These are phyloP conservation scores for Lomentospora prolificans DNA, from an alignment of 2,329 filamentous ascomycete species.

Conservation along the genomic window DNA sequence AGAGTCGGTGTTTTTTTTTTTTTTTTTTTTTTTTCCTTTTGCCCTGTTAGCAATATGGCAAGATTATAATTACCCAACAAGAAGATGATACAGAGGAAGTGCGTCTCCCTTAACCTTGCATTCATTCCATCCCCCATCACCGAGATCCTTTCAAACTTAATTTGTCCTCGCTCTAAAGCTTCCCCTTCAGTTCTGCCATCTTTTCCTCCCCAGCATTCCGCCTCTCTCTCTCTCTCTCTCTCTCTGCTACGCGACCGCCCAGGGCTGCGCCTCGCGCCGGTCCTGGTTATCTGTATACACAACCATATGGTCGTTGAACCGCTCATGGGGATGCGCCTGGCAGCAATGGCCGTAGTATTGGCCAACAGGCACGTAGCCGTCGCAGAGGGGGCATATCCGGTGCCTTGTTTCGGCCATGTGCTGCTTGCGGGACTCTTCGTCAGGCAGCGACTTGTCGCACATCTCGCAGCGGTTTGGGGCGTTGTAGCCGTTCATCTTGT, in stretches of 20 bases:
- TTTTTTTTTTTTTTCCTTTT: too few relatives aligned
- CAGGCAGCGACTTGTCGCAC: not conserved
- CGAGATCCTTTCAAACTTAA: too few relatives aligned
- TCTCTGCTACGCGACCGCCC: not conserved
- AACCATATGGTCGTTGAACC: not conserved
- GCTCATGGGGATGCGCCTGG: not conserved
- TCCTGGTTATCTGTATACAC: not conserved
- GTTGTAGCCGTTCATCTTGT: conserved; percentile 12
- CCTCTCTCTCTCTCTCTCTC: too few relatives aligned
- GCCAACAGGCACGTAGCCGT: not conserved
- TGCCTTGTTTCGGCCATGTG: not conserved
- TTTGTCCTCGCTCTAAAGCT: too few relatives aligned
- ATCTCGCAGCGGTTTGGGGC: not conserved
- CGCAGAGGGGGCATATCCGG: not conserved
- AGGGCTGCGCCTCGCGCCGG: not conserved
- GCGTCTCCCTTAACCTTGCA: too few relatives aligned
- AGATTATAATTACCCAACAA: too few relatives aligned
- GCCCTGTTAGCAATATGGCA: too few relatives aligned
- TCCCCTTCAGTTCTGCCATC: too few relatives aligned
- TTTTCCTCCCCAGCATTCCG: too few relatives aligned
- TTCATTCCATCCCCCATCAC: too few relatives aligned
- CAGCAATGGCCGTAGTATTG: not conserved
- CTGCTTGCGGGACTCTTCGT: not conserved
- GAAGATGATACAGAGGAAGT: too few relatives aligned
- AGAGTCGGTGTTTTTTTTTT: too few relatives aligned